Percentiles rank a stretch among this genome's conserved stretches.
phyloP scores from a whole-genome alignment of 345 rosid species.

The Anastatica hierochuntica region DNA sequence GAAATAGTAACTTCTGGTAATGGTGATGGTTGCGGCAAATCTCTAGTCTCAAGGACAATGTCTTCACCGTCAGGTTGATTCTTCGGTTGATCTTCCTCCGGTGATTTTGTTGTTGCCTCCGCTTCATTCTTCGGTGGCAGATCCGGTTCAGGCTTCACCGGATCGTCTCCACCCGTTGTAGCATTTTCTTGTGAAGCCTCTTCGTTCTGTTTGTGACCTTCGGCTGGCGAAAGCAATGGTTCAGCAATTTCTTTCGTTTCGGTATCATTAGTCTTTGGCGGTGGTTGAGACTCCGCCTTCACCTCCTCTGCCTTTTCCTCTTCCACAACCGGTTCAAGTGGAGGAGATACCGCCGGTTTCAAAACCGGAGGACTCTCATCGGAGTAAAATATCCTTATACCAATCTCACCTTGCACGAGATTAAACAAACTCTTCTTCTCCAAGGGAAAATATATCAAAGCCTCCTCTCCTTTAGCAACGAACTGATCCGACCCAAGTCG shows the following conservation, averaged over 20 bases:
- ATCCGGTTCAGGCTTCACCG: constrained; percentile 10
- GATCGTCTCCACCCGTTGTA: constrained; percentile 24
- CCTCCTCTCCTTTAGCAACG: constrained; percentile 78
- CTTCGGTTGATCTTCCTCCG: constrained; percentile 14
- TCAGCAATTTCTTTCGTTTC: constrained; percentile 16
- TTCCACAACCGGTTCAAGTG: constrained; percentile 25
- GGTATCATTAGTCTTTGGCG: constrained; percentile 6
- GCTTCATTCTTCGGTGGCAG: constrained; percentile 11
- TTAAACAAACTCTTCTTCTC: constrained; percentile 49
- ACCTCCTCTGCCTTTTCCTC: constrained; percentile 26
- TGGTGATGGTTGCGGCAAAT: constrained; percentile 20
- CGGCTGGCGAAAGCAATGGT: not conserved
- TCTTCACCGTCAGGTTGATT: constrained; percentile 21
- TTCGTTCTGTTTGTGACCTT: constrained; percentile 10
- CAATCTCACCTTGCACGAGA: constrained; percentile 70
- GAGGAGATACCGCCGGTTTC: constrained; percentile 18
- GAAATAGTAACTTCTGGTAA: constrained; percentile 36
- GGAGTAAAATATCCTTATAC: constrained; percentile 57
- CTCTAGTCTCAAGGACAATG: constrained; percentile 17
- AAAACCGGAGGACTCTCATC: constrained; percentile 28
- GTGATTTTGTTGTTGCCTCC: not conserved
- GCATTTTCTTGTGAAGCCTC: not conserved
- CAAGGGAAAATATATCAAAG: constrained; percentile 58
- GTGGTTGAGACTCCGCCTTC: constrained; percentile 8
- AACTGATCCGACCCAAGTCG: constrained; percentile 57